phyloP scores from a whole-genome alignment of 1,284 basidiomycete species.

The Dichomitus squalens region DNA sequence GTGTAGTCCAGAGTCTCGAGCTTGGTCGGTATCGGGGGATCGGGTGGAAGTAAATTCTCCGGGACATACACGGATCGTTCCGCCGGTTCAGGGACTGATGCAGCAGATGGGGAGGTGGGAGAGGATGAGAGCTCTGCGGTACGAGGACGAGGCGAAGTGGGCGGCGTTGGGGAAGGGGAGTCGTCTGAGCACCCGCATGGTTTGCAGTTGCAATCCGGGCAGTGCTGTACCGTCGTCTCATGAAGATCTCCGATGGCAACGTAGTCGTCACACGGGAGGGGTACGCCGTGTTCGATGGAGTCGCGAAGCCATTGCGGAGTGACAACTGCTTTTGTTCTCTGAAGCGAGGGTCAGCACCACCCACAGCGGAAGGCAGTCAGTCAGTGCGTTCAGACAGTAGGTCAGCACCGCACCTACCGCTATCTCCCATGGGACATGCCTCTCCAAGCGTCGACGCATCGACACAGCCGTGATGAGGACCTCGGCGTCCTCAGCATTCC shows the following conservation, averaged over 20 bases:
- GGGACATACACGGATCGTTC: slow-evolving; percentile 13
- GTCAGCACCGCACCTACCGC: slow-evolving; percentile 49
- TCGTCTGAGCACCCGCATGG: slow-evolving; percentile 31
- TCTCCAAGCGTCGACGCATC: slow-evolving; percentile 67
- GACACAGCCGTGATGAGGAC: slow-evolving; percentile 65
- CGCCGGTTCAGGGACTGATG: not conserved
- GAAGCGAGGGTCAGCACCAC: not conserved
- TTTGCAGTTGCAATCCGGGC: slow-evolving; percentile 39
- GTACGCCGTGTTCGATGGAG: slow-evolving; percentile 46
- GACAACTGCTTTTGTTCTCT: slow-evolving; percentile 68
- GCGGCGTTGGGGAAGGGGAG: slow-evolving; percentile 1
- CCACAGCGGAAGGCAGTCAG: not conserved
- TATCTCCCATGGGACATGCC: slow-evolving; percentile 63
- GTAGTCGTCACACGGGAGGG: slow-evolving; percentile 54
- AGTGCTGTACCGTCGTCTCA: slow-evolving; percentile 45
- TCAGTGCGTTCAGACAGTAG: not conserved
- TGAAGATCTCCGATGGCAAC: slow-evolving; percentile 53
- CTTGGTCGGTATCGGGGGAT: slow-evolving; percentile 28
- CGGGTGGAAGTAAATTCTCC: slow-evolving; percentile 29
- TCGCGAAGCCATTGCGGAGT: slow-evolving; percentile 69
- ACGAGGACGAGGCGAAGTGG: slow-evolving; percentile 3
- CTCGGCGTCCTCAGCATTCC: slow-evolving; percentile 52
- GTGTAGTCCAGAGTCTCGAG: slow-evolving; percentile 35
- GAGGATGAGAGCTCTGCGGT: not conserved
- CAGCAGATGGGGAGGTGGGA: not conserved